Evolutionary conservation across 352 stramenopile species (phyloP).

Genomic region (Thraustochytrium sp.): DNA sequence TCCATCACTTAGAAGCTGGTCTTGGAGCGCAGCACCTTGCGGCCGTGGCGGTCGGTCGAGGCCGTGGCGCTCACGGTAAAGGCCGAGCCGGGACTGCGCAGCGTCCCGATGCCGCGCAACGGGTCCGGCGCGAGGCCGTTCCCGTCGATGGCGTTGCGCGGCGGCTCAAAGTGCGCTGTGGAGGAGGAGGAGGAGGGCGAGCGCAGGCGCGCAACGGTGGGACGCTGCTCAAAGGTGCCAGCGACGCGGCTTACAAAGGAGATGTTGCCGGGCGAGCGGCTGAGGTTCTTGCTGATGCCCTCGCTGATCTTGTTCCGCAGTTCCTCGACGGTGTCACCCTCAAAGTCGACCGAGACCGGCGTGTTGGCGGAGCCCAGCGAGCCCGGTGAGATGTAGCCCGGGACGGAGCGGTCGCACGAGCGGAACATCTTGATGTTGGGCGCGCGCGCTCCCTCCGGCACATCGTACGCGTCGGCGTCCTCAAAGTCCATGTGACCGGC

Average conservation of each 20-base stretch:
- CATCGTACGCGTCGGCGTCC: neutral
- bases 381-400: neutral
- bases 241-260: neutral
- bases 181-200: neutral
- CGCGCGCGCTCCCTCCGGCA: neutral
- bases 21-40: too few species aligned
- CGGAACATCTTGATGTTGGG: constrained; percentile 32
- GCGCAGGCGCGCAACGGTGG: neutral
- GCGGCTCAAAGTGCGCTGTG: neutral
- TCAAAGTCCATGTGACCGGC: neutral
- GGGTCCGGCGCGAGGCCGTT: neutral
- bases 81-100: constrained; percentile 7
- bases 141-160: neutral
- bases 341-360: neutral
- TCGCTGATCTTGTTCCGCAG: constrained; percentile 1
- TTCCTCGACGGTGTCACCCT: neutral
- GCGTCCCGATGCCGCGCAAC: neutral
- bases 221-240: neutral
- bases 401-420: neutral
- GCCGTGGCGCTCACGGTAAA: too few species aligned
- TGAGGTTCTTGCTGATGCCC: neutral
- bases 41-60: too few species aligned
- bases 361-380: neutral
- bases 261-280: constrained; percentile 19
- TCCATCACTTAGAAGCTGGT: too few species aligned